Evolutionary conservation across 1,139 yeast species (phyloP), one percentile per base, ranked within the genome.

Genomic region (Suhomyces chickasaworum): DNA sequence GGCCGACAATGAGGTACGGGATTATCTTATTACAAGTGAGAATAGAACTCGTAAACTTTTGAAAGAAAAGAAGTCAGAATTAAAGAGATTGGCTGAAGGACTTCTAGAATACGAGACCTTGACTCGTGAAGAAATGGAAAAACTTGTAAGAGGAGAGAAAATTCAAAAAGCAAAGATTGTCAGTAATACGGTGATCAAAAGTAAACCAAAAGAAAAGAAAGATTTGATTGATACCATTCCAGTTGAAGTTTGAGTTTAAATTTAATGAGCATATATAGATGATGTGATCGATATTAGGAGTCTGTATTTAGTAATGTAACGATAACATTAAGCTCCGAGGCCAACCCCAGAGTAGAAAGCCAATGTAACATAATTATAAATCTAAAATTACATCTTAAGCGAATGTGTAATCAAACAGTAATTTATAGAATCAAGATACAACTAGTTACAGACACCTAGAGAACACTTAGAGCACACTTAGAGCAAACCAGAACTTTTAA

Each of bases 61-160:
- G 52, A 65, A 69, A 27, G 86, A 80, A 6, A 83, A 77, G 62
- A 72, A 75, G 43, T 63, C 74, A n/a, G 98, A 93, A 65, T 77
- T 95, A 56, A 84, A 85, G 62, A 76, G 97, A 57, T 75, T 95
- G 53, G 99, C 99, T 0, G 89, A 88, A 64, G 99, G 97, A 2
- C 78, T 95, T 53, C 77, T 95, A 54, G 97, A 93, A 67, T 95
- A 90, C 68, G 99, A 95, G 71, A 95, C 99, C 0, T 77, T 95
- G 56, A 93, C 88, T 40, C 86, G 86, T 54, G 95, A 86, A 29
- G 99, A 95, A 65, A 93, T 93, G 77, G 95, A 87, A 60, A 83
- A 81, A 60, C 80, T 93, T 43, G 90, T 89, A 36, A 76, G 75
- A 50, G 99, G 99, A 29, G 90, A 87, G 61, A 64, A 78, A 39